Evolutionary conservation across 2,329 filamentous ascomycete genomes (phyloP), one percentile per base, ranked within the genome.

Genomic region (Bipolaris oryzae): DNA sequence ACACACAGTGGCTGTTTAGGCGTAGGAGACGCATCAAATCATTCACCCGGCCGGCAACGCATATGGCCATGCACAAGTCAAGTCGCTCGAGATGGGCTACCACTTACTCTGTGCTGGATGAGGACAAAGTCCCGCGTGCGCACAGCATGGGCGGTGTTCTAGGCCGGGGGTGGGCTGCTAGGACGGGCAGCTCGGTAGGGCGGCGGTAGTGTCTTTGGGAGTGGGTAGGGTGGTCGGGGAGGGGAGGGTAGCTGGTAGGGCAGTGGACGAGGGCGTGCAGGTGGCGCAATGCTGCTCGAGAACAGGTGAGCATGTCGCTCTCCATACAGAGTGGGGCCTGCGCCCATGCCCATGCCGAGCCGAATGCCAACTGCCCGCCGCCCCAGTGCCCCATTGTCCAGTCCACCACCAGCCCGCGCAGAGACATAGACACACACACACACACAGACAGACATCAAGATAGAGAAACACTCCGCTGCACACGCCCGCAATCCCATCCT

Each of bases 311-410:
- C 47, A 57, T 53, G 44, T 50, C 49, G 54, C 50, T 57, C 54
- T 57, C 54, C 54, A 57, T 57, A 43, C 49, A 39, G 34, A 53
- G 54, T 57, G 54, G 54, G 49, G 54, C 44, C 42, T 18, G 33
- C 34, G 51, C 51, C 33, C 44, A 42, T 33, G 43, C 37, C 42
- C 43, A 38, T 38, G 37, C 37, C 37, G 9, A 16, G 37, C 37
- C 15, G 21, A 15, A 25, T 31, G 21, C 15, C 39, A 15, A 43
- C 18, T 10, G 39, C 39, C 41, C 23, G 28, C n/a, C 7, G 15
- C 37, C 37, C 28, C 28, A 38, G 7, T 31, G 23, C 16, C 41
- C 15, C 23, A 16, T 16, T 15, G 7, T 10, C 41, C 38, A 20
- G 7, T 10, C 41, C 38, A 20, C 18, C 37, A 20, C n/a, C 18